Evolutionary conservation across 805 yeast species (phyloP).

Genomic region (Priceomyces haplophilus): DNA sequence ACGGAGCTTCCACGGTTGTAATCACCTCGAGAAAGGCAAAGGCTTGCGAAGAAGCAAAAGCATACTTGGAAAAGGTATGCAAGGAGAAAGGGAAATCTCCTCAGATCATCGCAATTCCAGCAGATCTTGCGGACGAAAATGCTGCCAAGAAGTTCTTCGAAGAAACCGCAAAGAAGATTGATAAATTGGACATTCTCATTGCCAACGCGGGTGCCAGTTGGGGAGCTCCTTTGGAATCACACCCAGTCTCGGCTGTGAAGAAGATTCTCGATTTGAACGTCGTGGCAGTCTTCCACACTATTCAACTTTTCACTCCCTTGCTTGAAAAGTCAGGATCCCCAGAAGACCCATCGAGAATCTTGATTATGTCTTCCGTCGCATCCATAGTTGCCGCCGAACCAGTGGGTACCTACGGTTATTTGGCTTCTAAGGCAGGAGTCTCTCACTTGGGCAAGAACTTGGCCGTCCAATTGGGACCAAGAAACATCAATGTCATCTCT

Average conservation of each 20-base stretch:
- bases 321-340: constrained; percentile 49
- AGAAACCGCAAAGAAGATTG: constrained; percentile 37
- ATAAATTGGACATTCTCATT: constrained; percentile 56
- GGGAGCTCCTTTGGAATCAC: constrained; percentile 64
- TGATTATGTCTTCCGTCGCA: constrained; percentile 67
- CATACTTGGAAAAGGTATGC: constrained; percentile 34
- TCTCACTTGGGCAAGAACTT: constrained; percentile 62
- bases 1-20: constrained; percentile 61
- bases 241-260: constrained; percentile 58
- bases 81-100: constrained; percentile 29
- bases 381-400: constrained; percentile 41
- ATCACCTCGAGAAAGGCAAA: constrained; percentile 61
- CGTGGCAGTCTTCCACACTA: constrained; percentile 63
- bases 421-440: constrained; percentile 74
- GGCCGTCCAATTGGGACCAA: constrained; percentile 64
- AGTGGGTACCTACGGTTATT: constrained; percentile 65
- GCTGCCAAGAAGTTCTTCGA: constrained; percentile 47
- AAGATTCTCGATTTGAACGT: constrained; percentile 64
- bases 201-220: constrained; percentile 82
- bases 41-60: constrained; percentile 59
- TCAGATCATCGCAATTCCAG: constrained; percentile 45
- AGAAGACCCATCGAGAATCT: constrained; percentile 60
- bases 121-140: constrained; percentile 51
- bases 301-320: constrained; percentile 60
- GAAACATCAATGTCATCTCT: constrained; percentile 64